Evolutionary conservation across 192 early-diverging fungal species (phyloP).

Genomic region (Coemansia sp.): DNA sequence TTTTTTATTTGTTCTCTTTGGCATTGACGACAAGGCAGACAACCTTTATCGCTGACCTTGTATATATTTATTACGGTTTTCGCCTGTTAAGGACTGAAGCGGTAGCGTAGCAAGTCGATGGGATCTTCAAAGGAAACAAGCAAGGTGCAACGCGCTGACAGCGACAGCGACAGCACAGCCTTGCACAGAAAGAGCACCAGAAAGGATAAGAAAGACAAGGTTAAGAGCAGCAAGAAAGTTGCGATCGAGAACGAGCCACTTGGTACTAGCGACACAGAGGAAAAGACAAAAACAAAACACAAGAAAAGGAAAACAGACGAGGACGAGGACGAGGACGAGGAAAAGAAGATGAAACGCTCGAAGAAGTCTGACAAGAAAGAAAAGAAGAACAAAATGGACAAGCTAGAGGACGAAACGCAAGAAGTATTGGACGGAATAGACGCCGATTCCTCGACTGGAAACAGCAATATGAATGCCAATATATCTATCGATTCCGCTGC

Average conservation of each 20-base stretch:
- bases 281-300: slow-evolving; percentile 18
- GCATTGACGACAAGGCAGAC: neutral
- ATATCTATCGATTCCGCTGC: neutral
- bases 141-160: neutral
- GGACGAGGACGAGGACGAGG: slow-evolving; percentile 17
- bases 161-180: neutral
- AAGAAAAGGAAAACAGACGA: slow-evolving; percentile 28
- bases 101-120: neutral
- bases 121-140: neutral
- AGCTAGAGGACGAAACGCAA: neutral
- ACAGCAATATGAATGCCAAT: neutral
- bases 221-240: neutral
- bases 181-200: neutral
- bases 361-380: slow-evolving; percentile 37
- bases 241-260: neutral
- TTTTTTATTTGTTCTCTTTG: neutral
- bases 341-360: slow-evolving; percentile 11
- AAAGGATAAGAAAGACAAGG: neutral
- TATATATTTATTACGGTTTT: neutral
- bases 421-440: neutral
- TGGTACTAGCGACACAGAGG: slow-evolving; percentile 6
- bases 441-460: neutral
- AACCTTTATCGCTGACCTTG: neutral
- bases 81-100: neutral
- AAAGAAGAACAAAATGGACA: slow-evolving; percentile 31